Evolutionary conservation across 2,329 filamentous ascomycete genomes (phyloP).

Genomic region (Clonostachys solani): DNA sequence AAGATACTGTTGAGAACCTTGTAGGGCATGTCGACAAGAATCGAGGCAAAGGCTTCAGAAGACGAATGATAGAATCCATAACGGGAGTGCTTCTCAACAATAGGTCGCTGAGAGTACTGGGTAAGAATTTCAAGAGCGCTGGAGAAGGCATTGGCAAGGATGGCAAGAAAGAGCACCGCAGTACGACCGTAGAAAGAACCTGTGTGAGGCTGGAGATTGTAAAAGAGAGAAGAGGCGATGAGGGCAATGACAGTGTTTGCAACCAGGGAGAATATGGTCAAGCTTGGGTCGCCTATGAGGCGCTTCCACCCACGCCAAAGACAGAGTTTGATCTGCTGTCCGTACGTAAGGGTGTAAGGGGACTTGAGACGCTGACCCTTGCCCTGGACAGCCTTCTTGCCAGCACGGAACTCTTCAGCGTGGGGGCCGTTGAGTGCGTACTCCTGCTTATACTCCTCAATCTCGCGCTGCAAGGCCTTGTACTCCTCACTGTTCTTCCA

Average conservation of each 20-base stretch:
- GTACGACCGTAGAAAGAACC: slow-evolving; percentile 36
- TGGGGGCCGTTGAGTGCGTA: slow-evolving; percentile 14
- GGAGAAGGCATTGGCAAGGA: slow-evolving; percentile 41
- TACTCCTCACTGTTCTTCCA: slow-evolving; percentile 23
- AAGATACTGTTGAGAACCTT: slow-evolving; percentile 32
- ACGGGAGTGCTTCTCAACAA: slow-evolving; percentile 33
- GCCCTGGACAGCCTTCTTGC: slow-evolving; percentile 16
- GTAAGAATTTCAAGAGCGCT: slow-evolving; percentile 27
- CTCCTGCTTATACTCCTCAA: slow-evolving; percentile 15
- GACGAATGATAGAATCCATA: slow-evolving; percentile 32
- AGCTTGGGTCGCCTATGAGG: slow-evolving; percentile 32
- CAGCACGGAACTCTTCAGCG: slow-evolving; percentile 15
- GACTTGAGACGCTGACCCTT: slow-evolving; percentile 37
- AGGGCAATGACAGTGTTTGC: slow-evolving; percentile 39
- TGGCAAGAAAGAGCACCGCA: slow-evolving; percentile 41
- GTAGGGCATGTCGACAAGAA: slow-evolving; percentile 36
- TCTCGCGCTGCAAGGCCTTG: slow-evolving; percentile 16
- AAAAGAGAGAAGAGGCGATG: slow-evolving; percentile 46
- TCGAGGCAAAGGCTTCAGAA: slow-evolving; percentile 24
- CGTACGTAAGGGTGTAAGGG: slow-evolving; percentile 40
- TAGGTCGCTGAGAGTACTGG: slow-evolving; percentile 26
- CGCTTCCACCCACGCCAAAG: slow-evolving; percentile 32
- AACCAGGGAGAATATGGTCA: slow-evolving; percentile 39
- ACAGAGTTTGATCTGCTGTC: slow-evolving; percentile 38
- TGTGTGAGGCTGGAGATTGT: slow-evolving; percentile 32